These are phyloP conservation scores for Flaveria floridana DNA, from an alignment of 140 eudicot species.

Conservation along the genomic window DNA sequence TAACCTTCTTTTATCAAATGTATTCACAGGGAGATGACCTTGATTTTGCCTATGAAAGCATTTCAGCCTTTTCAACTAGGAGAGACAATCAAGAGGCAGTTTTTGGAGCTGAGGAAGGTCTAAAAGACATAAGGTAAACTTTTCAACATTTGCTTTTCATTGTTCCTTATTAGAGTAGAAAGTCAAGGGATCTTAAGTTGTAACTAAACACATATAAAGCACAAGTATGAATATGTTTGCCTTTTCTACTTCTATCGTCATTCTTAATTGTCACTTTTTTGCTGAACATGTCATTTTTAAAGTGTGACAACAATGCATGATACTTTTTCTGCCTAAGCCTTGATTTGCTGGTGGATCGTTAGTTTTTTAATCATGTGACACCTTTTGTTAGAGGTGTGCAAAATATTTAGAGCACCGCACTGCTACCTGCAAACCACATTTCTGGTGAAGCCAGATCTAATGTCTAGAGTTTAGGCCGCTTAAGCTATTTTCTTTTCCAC, in stretches of 20 bases:
- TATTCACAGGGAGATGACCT: slow-evolving; percentile 80
- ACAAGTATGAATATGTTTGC: background rate
- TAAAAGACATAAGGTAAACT: slow-evolving; percentile 78
- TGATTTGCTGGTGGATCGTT: background rate
- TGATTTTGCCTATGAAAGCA: slow-evolving; percentile 94
- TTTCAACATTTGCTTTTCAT: background rate
- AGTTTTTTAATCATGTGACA: background rate
- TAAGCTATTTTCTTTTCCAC: slow-evolving; percentile 5
- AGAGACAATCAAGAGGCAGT: slow-evolving; percentile 97
- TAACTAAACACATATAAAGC: background rate
- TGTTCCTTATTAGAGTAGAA: background rate
- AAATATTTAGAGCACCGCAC: background rate
- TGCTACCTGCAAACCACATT: background rate
- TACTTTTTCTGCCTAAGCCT: background rate
- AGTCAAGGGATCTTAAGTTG: background rate
- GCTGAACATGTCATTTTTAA: background rate
- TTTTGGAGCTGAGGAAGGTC: slow-evolving; percentile 96
- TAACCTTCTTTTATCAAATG: background rate
- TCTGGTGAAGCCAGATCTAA: background rate
- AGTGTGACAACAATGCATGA: background rate
- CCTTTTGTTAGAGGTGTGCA: background rate
- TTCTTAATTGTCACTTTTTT: too few species aligned
- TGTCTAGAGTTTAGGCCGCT: background rate
- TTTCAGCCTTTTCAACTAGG: slow-evolving; percentile 89
- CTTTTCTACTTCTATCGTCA: too few species aligned